Base-by-base conservation (phyloP, 352 stramenopile genomes). In the Phytopythium delawarense region DNA sequence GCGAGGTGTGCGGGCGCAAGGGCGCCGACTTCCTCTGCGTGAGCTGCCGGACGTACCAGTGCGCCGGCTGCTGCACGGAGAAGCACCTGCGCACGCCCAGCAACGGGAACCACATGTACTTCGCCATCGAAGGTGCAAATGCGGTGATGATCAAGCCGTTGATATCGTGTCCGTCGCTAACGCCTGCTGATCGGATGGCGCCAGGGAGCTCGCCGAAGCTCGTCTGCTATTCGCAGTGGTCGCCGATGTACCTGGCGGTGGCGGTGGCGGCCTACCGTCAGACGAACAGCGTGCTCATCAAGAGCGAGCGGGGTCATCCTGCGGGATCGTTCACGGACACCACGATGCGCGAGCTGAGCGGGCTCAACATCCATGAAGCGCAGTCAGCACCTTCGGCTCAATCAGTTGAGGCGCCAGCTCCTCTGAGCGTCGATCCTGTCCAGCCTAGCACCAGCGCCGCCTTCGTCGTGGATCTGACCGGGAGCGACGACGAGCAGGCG, bases 21-120 rank as follows among this genome's bases (percentile, higher is more conserved):
- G 58, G 44, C 2, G 57, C 75, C 34, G 76, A 86, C 25, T 89
- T 92, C 16, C 76, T 80, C 39, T 92, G 83, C 55, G 18, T 75
- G 2, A 71, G 72, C 35, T 92, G 83, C 64, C 67, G 72, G 28
- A 65, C 56, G 46, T 81, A 86, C 61, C 75, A 87, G 61, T 92
- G 83, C 32, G 71, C 86, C n/a, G 39, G 39, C 4, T 92, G 83
- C 68, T 89, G 79, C 59, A 65, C 65, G 0, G 48, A 50, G 15
- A 75, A 76, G 42, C 78, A 87, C 46, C 42, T 68, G 51, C 63
- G 71, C 21, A 28, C 56, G 30, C 66, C 69, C 21, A 40, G 42
- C 21, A 54, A 71, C 30, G 59, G 51, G 16, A 40, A 37, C 5
- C 82, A 92, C 57, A 74, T 78, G n/a, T 87, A 73, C 65, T 77